These are phyloP conservation scores for Taphrina deformans DNA, from an alignment of 1,139 yeast species.

Conservation along the genomic window DNA sequence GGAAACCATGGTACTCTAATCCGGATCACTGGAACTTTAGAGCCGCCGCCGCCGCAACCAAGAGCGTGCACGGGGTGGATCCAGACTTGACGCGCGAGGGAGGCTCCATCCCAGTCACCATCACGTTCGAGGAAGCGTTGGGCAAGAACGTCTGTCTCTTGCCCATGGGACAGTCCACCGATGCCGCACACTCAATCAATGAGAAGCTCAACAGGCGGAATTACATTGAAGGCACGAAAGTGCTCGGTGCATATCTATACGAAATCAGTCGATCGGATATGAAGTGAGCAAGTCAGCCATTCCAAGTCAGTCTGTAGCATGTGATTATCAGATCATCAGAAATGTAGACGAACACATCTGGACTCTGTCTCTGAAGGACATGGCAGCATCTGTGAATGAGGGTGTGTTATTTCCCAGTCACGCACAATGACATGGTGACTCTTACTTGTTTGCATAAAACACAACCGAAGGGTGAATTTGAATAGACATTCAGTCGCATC, in stretches of 20 bases:
- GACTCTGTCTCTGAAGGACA: too few relatives aligned
- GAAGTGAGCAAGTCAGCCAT: neutral
- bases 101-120: conserved; percentile 93
- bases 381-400: neutral
- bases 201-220: conserved; percentile 88
- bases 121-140: conserved; percentile 71
- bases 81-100: conserved; percentile 89
- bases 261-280: conserved; percentile 56
- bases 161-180: conserved; percentile 55
- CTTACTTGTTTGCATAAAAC: too few relatives aligned
- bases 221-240: conserved; percentile 90
- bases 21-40: conserved; percentile 90
- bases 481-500: too few relatives aligned
- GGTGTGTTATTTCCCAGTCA: too few relatives aligned
- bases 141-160: conserved; percentile 53
- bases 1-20: conserved; percentile 93
- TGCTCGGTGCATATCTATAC: conserved; percentile 90
- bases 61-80: conserved; percentile 88
- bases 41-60: conserved; percentile 92
- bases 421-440: too few relatives aligned
- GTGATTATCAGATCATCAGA: too few relatives aligned
- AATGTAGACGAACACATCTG: neutral
- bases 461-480: too few relatives aligned
- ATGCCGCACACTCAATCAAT: conserved; percentile 97
- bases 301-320: too few relatives aligned